These are phyloP conservation scores for Penicillium sp. DNA, from an alignment of 2,329 filamentous ascomycete species.

Conservation along the genomic window DNA sequence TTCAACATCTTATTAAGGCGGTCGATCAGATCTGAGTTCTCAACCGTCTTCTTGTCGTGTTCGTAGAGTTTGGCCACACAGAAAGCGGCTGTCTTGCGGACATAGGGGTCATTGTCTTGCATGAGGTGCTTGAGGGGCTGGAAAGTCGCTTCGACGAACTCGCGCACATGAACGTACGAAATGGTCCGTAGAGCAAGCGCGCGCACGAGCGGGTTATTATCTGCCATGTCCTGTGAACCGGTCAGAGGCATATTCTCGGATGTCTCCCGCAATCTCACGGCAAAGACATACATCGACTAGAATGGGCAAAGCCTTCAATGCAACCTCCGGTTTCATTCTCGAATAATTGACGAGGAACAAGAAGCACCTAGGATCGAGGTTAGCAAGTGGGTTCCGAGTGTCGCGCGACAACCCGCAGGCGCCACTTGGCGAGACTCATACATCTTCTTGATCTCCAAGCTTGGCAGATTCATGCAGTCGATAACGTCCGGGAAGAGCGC, in stretches of 20 bases:
- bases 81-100: constrained; percentile 94
- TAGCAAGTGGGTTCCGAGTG: constrained; percentile 3
- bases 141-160: constrained; percentile 90
- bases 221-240: constrained; percentile 75
- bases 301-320: constrained; percentile 86
- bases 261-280: neutral
- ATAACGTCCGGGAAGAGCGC: constrained; percentile 94
- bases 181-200: constrained; percentile 91
- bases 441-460: constrained; percentile 99
- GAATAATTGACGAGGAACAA: constrained; percentile 97
- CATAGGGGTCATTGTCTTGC: constrained; percentile 86
- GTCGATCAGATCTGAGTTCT: constrained; percentile 88
- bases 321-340: constrained; percentile 88
- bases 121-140: constrained; percentile 79
- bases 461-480: constrained; percentile 89
- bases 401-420: neutral
- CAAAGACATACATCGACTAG: constrained; percentile 65
- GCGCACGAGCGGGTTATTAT: constrained; percentile 85
- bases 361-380: constrained; percentile 71
- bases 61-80: constrained; percentile 98
- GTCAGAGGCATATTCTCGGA: constrained; percentile 8
- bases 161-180: constrained; percentile 93
- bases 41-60: constrained; percentile 86
- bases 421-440: constrained; percentile 39
- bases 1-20: constrained; percentile 82